Base-by-base conservation (phyloP, 441 rosid species). In the Aleurites moluccanus region DNA sequence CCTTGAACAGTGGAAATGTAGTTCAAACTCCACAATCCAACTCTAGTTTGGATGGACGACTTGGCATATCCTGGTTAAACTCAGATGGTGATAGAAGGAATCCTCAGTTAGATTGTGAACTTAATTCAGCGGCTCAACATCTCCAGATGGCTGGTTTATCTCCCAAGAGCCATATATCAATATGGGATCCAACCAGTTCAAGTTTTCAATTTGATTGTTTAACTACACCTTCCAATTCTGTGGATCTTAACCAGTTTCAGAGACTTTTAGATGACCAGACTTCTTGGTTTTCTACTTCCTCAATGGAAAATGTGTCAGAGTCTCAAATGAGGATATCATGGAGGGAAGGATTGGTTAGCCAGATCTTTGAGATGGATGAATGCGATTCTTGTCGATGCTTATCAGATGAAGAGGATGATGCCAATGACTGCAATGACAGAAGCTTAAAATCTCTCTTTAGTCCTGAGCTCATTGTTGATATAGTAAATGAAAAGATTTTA, bases 11-110 rank as follows among this genome's bases (percentile, higher is more conserved):
- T 63, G 90, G 85, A 78, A 94, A 88, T 84, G 87, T 92, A n/a
- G 85, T 94, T 53, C 90, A 78, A 80, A 89, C 93, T 33, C 97
- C 96, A 1, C 81, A 82, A 30, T 90, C 97, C 47, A 81, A 84
- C 75, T 82, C 88, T 6, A 86, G 88, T 81, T 72, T 84, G 0
- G 86, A 80, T 16, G 76, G 71, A 56, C 75, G 62, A 75, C 65
- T 40, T 27, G 82, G 72, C 61, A 35, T 76, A 56, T 77, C 75
- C 0, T 25, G 69, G 75, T 84, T 77, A 25, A 66, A 60, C 55
- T 74, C 62, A 64, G 81, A 78, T 44, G 44, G 56, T 56, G 64
- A 53, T 61, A 28, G 57, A 70, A 53, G 73, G 82, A 78, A 57
- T 40, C 62, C 23, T 56, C 62, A 70, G 64, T 72, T 81, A 69